A percentile compares a stretch with the other conserved stretches of the same genome.
These are phyloP conservation scores for Didymella pomorum DNA, from an alignment of 2,329 filamentous ascomycete species.

Conservation along the genomic window DNA sequence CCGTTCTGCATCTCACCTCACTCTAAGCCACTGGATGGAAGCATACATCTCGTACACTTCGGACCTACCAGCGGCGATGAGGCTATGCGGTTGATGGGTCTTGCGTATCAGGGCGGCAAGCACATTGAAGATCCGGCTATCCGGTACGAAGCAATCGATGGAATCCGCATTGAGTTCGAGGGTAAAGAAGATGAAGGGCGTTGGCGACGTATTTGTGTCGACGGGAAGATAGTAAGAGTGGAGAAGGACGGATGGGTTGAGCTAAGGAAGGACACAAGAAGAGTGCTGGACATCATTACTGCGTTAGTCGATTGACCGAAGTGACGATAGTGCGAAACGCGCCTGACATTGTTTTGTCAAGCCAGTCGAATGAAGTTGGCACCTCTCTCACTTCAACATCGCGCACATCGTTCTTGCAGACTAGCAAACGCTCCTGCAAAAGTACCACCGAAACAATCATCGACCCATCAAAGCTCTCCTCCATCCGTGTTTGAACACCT, in stretches of 20 bases:
- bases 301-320: neutral
- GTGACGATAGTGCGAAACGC: no score
- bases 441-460: neutral
- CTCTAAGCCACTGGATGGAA: conserved; percentile 73
- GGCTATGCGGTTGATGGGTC: conserved; percentile 78
- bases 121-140: conserved; percentile 66
- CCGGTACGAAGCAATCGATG: conserved; percentile 74
- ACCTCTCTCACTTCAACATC: neutral
- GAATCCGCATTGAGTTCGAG: conserved; percentile 69
- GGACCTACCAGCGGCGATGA: conserved; percentile 69
- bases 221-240: conserved; percentile 84
- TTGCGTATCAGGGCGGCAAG: conserved; percentile 65
- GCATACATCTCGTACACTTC: conserved; percentile 77
- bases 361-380: neutral
- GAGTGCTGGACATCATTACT: conserved; percentile 50
- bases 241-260: conserved; percentile 75
- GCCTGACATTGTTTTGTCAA: no score
- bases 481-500: neutral
- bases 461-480: neutral
- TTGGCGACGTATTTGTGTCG: conserved; percentile 90
- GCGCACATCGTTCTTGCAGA: neutral
- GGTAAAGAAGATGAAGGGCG: conserved; percentile 67
- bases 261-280: conserved; percentile 61
- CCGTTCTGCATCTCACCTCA: conserved; percentile 82
- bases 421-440: neutral